Evolutionary conservation across 192 early-diverging fungal species (phyloP), one percentile per base, ranked within the genome.

Genomic region (Spinellus fusiger): DNA sequence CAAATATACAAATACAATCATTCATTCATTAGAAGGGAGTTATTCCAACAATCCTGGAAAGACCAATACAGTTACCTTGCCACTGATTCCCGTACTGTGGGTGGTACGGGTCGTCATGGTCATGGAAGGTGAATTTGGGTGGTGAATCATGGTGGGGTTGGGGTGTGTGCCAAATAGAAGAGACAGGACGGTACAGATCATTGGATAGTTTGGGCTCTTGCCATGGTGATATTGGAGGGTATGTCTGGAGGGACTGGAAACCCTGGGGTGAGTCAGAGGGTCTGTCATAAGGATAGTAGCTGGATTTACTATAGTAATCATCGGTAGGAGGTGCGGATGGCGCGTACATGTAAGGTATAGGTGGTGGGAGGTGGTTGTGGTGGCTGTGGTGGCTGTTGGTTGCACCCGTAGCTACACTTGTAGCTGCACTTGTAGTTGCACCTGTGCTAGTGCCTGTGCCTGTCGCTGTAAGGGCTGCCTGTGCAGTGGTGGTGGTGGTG

Each of bases 141-240:
- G 40, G 40, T 18, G 40, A 29, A 33, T 27, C 29, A 49, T 10
- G 23, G 2, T 20, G 16, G 26, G 56, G 38, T 48, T 34, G 56
- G 13, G 56, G 56, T 29, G 44, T 44, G 38, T 59, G 56, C 40
- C 44, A 47, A 29, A 59, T 27, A 12, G 44, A 47, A 18, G 56
- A 47, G 18, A 26, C 13, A 44, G 40, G 40, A 44, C 40, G 40
- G 18, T 44, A 44, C 1, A 44, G 13, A 12, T 44, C 40, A 44
- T 2, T 18, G 18, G 40, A n/a, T 44, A 44, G 13, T 44, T 18
- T 44, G 13, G 40, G 40, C 18, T 44, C 40, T 44, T 44, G 40
- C 40, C 40, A 44, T 44, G 40, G 40, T n/a, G 40, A 18, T 12
- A 44, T n/a, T 3, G 40, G 40, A n/a, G 40, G 40, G 13, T n/a